phyloP scores from a whole-genome alignment of 108 stramenopile genomes.

The Hondaea fermentalgiana region DNA sequence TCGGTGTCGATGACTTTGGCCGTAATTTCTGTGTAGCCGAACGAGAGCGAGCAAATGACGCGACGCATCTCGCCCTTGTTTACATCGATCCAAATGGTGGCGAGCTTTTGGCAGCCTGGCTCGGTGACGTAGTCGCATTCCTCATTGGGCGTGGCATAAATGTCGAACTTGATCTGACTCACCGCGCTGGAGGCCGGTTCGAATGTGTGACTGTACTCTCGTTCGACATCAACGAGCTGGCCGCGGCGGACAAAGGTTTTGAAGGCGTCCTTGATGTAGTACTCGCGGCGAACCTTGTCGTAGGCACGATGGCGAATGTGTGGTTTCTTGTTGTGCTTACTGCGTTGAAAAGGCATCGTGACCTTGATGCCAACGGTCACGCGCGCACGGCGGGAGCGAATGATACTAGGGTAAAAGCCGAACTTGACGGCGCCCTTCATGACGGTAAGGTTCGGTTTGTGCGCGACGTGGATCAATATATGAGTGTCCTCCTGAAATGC shows the following conservation, averaged over 20 bases:
- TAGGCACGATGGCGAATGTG: neutral
- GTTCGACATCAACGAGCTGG: neutral
- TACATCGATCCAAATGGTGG: neutral
- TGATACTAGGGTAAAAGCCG: neutral
- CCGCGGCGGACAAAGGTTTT: neutral
- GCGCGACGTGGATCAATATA: neutral
- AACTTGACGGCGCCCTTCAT: constrained; percentile 1
- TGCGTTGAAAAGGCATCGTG: neutral
- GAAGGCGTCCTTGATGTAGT: neutral
- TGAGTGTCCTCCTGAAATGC: neutral
- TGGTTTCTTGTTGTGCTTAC: neutral
- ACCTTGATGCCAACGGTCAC: constrained; percentile 6
- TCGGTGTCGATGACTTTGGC: neutral
- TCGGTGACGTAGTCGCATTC: neutral
- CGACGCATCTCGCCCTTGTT: neutral
- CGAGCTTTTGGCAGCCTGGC: neutral
- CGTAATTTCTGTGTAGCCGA: neutral
- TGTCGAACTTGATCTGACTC: neutral
- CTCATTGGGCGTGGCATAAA: neutral
- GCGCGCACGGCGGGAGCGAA: neutral
- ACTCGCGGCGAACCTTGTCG: neutral
- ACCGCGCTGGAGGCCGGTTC: neutral
- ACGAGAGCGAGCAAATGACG: neutral
- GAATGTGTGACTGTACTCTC: neutral
- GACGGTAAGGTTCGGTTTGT: neutral